Base-by-base conservation (phyloP, 305 asterid genomes). In the Ajuga reptans region DNA sequence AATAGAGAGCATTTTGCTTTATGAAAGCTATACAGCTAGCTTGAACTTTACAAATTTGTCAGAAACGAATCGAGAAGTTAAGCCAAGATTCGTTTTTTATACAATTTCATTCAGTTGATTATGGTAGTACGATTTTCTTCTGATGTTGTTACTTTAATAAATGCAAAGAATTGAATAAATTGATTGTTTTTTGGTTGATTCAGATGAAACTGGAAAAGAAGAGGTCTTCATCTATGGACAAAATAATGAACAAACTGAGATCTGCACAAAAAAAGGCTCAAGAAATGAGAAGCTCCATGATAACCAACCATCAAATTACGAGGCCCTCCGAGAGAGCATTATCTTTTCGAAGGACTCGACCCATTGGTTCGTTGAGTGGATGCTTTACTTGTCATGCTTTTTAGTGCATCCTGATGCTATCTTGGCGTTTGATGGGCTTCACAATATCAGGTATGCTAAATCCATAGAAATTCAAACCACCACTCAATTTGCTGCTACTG, bases 201-300 rank as follows among this genome's bases (percentile, higher is more conserved):
- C 73, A 93, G 99, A 86, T 90, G 96, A 89, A 90, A 78, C 41
- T 93, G 90, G 97, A 93, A 71, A 90, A 90, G 82, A 93, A 86
- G 91, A 89, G 95, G 74, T 86, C 97, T 15, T 83, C 96, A 34
- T 90, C 99, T 33, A 89, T 90, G 91, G 96, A 89, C 80, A 93
- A 84, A 79, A 93, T 93, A 52, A 81, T 89, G 96, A 89, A 79
- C 64, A 93, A 89, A 83, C 80, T 93, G 71, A 84, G 83, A 77
- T 84, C 84, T 11, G 96, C 97, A 39, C 96, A 93, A 63, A 89
- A 84, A 85, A 93, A 90, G 83, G 99, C 97, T 31, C 96, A 85
- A 57, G 85, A 83, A 47, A 85, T 90, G 96, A 87, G 99, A 76
- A 83, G 87, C 79, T 82, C 91, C 0, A 64, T 73, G 73, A 66